These are phyloP conservation scores for Hondaea fermentalgiana DNA, from an alignment of 108 stramenopile species.

Conservation along the genomic window DNA sequence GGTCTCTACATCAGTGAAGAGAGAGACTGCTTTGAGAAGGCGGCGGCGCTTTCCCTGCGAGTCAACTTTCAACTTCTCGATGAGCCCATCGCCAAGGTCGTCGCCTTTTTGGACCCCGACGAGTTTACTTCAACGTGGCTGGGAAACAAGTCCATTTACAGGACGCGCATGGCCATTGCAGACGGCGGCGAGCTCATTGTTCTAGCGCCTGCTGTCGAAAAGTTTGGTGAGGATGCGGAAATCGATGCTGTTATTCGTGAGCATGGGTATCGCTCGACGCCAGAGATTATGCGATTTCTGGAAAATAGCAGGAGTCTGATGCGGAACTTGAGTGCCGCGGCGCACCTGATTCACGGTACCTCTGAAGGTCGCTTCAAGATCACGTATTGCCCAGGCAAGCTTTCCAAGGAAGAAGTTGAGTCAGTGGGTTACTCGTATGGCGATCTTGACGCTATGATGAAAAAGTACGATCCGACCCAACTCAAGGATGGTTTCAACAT, in stretches of 20 bases:
- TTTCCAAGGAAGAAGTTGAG: constrained; percentile 71
- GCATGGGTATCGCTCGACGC: constrained; percentile 80
- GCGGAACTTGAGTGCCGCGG: constrained; percentile 77
- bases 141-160: constrained; percentile 86
- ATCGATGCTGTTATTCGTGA: constrained; percentile 77
- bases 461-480: constrained; percentile 51
- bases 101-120: constrained; percentile 72
- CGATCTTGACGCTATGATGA: constrained; percentile 55
- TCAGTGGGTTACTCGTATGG: constrained; percentile 70
- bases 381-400: constrained; percentile 79
- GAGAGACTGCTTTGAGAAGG: constrained; percentile 69
- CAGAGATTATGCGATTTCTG: constrained; percentile 67
- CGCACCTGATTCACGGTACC: constrained; percentile 87
- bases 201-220: constrained; percentile 72
- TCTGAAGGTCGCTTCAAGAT: constrained; percentile 79
- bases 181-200: constrained; percentile 81
- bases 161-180: constrained; percentile 87
- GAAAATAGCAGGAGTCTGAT: constrained; percentile 61
- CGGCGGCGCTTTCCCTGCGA: constrained; percentile 70
- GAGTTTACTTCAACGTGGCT: constrained; percentile 92
- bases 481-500: constrained; percentile 76
- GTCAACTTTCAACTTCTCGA: constrained; percentile 82
- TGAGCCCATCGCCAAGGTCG: constrained; percentile 61
- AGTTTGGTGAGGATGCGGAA: constrained; percentile 77
- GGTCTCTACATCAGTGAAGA: constrained; percentile 84